These are phyloP conservation scores for Apiospora saccharicola DNA, from an alignment of 2,329 filamentous ascomycete species.

Conservation along the genomic window DNA sequence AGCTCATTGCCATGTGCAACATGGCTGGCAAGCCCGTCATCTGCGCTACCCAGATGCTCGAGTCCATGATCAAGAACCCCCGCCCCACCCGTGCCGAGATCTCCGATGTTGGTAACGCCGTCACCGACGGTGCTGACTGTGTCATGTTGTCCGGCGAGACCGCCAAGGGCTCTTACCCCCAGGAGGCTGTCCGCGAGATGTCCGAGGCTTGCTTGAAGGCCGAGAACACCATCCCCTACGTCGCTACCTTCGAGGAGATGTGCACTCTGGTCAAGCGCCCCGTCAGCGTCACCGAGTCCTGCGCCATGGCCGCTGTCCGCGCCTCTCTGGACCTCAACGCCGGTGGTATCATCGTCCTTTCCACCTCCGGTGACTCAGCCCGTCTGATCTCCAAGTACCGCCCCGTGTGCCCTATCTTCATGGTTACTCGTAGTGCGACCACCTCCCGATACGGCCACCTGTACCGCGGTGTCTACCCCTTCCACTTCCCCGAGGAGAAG, in stretches of 20 bases:
- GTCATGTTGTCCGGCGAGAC: conserved; percentile 99
- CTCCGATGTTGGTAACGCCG: conserved; percentile 96
- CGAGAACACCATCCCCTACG: conserved; percentile 96
- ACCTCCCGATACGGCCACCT: conserved; percentile 92
- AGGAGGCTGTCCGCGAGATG: conserved; percentile 95
- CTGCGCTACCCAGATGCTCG: conserved; percentile 99
- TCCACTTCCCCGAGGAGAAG: conserved; percentile 92
- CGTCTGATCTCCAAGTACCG: conserved; percentile 98
- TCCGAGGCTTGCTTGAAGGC: conserved; percentile 96
- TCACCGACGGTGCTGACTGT: conserved; percentile 97
- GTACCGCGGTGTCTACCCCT: conserved; percentile 98
- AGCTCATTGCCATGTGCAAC: conserved; percentile 99
- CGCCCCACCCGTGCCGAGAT: conserved; percentile 98
- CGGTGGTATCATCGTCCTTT: conserved; percentile 93
- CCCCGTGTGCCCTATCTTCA: conserved; percentile 98
- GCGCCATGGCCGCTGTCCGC: conserved; percentile 95
- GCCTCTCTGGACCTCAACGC: conserved; percentile 96
- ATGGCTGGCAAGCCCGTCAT: conserved; percentile 98
- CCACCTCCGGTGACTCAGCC: conserved; percentile 93
- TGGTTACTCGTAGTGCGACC: conserved; percentile 88
- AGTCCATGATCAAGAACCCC: conserved; percentile 99
- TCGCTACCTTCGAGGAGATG: conserved; percentile 96
- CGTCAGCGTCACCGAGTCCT: conserved; percentile 88
- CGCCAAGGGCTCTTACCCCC: conserved; percentile 95
- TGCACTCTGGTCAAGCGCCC: conserved; percentile 83